Percentiles rank a stretch among this genome's conserved stretches.
These are phyloP conservation scores for Taphrina confusa DNA, from an alignment of 1,139 yeast genomes.

Conservation along the genomic window DNA sequence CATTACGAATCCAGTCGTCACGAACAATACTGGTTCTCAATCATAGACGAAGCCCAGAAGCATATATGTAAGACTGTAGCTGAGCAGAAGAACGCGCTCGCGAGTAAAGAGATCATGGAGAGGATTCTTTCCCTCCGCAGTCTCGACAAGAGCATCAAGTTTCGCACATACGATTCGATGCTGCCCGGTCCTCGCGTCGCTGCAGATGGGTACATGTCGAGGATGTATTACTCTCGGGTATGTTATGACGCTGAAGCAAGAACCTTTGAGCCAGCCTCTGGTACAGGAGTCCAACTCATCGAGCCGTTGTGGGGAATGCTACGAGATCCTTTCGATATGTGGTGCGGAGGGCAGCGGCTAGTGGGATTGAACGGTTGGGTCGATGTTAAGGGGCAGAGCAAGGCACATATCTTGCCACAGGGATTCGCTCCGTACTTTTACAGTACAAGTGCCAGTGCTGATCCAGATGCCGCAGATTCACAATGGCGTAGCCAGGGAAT, in stretches of 20 bases:
- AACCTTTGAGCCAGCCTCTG: slow-evolving; percentile 8
- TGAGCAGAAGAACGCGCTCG: neutral
- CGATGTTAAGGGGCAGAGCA: slow-evolving; percentile 9
- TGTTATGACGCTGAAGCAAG: slow-evolving; percentile 3
- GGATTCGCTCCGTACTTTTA: slow-evolving; percentile 29
- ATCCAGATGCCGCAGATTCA: neutral
- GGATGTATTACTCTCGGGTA: slow-evolving; percentile 19
- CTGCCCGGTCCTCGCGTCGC: neutral
- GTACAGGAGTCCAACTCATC: slow-evolving; percentile 25
- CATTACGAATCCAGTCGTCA: slow-evolving; percentile 16
- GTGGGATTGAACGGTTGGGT: neutral
- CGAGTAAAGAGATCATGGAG: slow-evolving; percentile 9
- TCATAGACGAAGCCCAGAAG: slow-evolving; percentile 8
- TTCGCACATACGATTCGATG: slow-evolving; percentile 10
- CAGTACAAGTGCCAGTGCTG: slow-evolving; percentile 1
- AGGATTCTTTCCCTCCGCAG: neutral
- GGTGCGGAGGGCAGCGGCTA: slow-evolving; percentile 2
- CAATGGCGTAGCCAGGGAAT: slow-evolving; percentile 22
- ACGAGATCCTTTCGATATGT: slow-evolving; percentile 27
- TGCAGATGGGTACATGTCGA: slow-evolving; percentile 18
- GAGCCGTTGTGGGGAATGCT: slow-evolving; percentile 34
- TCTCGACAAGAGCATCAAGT: slow-evolving; percentile 7
- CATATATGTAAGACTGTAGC: slow-evolving; percentile 17
- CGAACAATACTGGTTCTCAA: slow-evolving; percentile 17
- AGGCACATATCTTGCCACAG: slow-evolving; percentile 21